A percentile compares a stretch with the other conserved stretches of the same genome.
These are phyloP conservation scores for Rosa persica DNA, from an alignment of 306 rosid species.

Conservation along the genomic window DNA sequence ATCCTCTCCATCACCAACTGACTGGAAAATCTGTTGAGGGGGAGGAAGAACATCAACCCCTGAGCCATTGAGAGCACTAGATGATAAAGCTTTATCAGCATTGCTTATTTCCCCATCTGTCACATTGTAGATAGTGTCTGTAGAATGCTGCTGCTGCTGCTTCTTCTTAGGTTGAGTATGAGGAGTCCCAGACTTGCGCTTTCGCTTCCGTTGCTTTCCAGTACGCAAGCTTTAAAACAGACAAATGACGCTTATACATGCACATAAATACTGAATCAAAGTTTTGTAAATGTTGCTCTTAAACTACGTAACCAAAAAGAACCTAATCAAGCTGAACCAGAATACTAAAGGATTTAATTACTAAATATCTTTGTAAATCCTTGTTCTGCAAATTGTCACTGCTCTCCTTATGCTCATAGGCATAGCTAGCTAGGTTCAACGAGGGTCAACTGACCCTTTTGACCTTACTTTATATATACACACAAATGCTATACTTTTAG, in stretches of 20 bases:
- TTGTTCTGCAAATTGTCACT: neutral
- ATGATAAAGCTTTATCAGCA: slow-evolving; percentile 34
- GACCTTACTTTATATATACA: neutral
- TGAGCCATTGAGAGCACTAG: slow-evolving; percentile 40
- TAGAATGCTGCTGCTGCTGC: slow-evolving; percentile 50
- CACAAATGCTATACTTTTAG: neutral
- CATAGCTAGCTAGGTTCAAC: neutral
- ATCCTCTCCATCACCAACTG: slow-evolving; percentile 40
- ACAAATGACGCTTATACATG: slow-evolving; percentile 15
- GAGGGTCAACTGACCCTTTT: neutral
- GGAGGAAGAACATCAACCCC: slow-evolving; percentile 31
- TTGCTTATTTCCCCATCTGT: slow-evolving; percentile 40
- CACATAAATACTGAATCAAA: neutral
- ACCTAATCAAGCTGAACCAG: neutral
- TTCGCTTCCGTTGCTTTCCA: slow-evolving; percentile 59
- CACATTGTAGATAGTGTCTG: slow-evolving; percentile 47
- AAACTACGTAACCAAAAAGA: neutral
- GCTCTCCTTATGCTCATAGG: neutral
- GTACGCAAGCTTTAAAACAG: slow-evolving; percentile 49
- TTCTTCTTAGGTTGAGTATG: slow-evolving; percentile 62
- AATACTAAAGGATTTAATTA: neutral
- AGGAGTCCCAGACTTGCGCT: slow-evolving; percentile 53
- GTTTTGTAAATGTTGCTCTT: neutral
- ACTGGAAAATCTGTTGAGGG: slow-evolving; percentile 42
- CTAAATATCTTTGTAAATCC: neutral